Conservation (phyloP, 164 flowering plant genomes). For the Vitis riparia region DNA sequence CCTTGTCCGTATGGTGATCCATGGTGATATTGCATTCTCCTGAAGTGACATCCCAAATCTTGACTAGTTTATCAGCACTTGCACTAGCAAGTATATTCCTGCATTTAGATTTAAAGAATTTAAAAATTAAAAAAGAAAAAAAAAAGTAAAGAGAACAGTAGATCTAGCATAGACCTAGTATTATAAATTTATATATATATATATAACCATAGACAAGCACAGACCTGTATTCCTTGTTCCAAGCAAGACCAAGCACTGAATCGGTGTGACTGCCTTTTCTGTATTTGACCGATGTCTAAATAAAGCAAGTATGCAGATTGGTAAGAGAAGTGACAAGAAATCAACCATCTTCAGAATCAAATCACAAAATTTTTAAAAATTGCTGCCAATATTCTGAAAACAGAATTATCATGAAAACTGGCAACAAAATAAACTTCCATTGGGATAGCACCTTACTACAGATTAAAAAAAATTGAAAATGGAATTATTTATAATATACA, state of each 20-base stretch:
- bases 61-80: conserved; percentile 85
- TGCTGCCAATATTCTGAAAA: too few relatives aligned
- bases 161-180: too few relatives aligned
- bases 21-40: conserved; percentile 73
- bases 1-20: conserved; percentile 92
- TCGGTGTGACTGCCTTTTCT: conserved; percentile 82
- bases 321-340: neutral
- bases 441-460: too few relatives aligned
- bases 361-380: too few relatives aligned
- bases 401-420: too few relatives aligned
- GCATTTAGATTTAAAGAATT: conserved; percentile 4
- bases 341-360: too few relatives aligned
- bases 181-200: too few relatives aligned
- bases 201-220: neutral
- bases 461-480: neutral
- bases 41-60: conserved; percentile 86
- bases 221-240: conserved; percentile 93
- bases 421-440: too few relatives aligned
- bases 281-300: conserved; percentile 63
- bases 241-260: conserved; percentile 89
- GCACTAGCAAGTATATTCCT: conserved; percentile 97
- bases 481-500: too few relatives aligned
- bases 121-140: neutral
- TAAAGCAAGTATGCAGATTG: conserved; percentile 11
- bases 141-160: neutral